Base-by-base conservation (phyloP, 78 protist species). In the Polysphondylium violaceum region DNA sequence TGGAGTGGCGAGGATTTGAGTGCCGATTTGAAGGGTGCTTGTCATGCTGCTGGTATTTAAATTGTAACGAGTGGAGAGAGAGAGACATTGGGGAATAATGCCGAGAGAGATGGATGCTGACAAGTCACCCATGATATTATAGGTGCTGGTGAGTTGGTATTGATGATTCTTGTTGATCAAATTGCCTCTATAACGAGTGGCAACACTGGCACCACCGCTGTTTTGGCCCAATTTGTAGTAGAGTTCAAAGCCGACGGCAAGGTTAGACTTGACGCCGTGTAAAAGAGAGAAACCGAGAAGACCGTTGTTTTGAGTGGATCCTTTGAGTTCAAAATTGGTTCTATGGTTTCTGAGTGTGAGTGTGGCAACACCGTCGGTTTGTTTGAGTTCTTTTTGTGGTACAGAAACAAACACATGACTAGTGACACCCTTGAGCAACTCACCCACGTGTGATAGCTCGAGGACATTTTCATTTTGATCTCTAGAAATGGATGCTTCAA, bases 101-200 rank as follows among this genome's bases (percentile, higher is more conserved):
- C 56, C 27, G 19, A 72, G 17, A 7, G 56, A 72, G 9, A 25
- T 72, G 5, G 47, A 12, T 31, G 51, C 19, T 40, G 59, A 31
- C n/a, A 83, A 41, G 51, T 83, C 91, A 43, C 91, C 91, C 78
- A 83, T 68, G 29, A 83, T n/a, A 41, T 83, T 83, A 56, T 61
- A 69, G 35, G 91, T 41, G 4, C 64, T 17, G 0, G 47, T 0
- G 1, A 83, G 23, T 27, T 68, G 60, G 63, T 68, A 83, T 29
- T 41, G 60, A 12, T 60, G 69, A 6, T 75, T 75, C 31, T 23
- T 2, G 3, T 35, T 35, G 0, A 51, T 4, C 8, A 33, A 35
- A 2, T 35, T 21, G 7, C 86, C 74, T 27, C 76, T 33, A 47
- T 58, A 44, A 41, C 91, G 76, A 41, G 27, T 56, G 14, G 56